Evolutionary conservation across 1,284 basidiomycete species (phyloP).

Genomic region (Schizophyllum amplum): DNA sequence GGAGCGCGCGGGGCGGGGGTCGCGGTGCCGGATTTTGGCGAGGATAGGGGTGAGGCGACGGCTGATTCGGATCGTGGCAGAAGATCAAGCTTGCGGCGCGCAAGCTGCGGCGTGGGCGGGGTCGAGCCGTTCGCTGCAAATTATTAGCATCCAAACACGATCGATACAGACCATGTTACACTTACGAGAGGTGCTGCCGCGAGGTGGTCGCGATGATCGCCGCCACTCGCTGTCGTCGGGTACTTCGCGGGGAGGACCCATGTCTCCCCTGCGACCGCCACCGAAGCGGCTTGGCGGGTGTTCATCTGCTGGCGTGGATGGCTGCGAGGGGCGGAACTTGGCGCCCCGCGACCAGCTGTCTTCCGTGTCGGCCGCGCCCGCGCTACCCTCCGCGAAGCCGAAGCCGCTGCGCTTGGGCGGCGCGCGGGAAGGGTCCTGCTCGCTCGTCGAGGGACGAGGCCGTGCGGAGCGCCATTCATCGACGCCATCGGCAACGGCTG

Average conservation of each 20-base stretch:
- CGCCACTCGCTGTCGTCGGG: conserved; percentile 61
- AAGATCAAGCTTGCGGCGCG: conserved; percentile 75
- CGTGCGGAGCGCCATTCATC: conserved; percentile 66
- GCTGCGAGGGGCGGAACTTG: conserved; percentile 52
- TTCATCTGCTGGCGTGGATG: conserved; percentile 18
- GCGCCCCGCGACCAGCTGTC: conserved; percentile 66
- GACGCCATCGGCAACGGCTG: conserved; percentile 43
- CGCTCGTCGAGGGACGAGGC: neutral
- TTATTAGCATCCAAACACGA: conserved; percentile 4
- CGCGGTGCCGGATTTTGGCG: conserved; percentile 57
- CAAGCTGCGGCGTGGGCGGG: conserved; percentile 71
- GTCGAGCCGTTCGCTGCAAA: conserved; percentile 58
- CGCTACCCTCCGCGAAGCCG: conserved; percentile 45
- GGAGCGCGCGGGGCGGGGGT: conserved; percentile 34
- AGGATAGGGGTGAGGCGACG: conserved; percentile 63
- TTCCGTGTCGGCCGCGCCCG: conserved; percentile 65
- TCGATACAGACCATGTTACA: conserved; percentile 9
- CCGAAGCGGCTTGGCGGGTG: conserved; percentile 39
- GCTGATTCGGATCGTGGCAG: conserved; percentile 70
- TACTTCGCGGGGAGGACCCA: conserved; percentile 39
- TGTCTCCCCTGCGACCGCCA: conserved; percentile 43
- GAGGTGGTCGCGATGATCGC: conserved; percentile 26
- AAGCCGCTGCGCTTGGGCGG: conserved; percentile 46
- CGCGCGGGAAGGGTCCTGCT: neutral
- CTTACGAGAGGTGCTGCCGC: conserved; percentile 56